phyloP scores from a whole-genome alignment of 257 asterid genomes.

The Penstemon newberryi region DNA sequence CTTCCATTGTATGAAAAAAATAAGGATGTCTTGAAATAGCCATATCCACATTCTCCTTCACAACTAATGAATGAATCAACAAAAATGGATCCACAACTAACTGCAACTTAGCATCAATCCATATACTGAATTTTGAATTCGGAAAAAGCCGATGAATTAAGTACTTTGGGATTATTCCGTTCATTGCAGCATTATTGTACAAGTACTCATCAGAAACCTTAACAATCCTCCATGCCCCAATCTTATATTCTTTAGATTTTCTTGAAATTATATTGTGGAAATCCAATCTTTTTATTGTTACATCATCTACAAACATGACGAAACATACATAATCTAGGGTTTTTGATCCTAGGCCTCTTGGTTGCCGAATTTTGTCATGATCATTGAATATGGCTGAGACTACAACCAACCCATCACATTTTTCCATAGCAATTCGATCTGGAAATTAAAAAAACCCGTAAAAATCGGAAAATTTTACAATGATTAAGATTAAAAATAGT shows the following conservation, averaged over 20 bases:
- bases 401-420: slow-evolving; percentile 71
- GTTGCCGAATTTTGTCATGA: slow-evolving; percentile 93
- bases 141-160: slow-evolving; percentile 81
- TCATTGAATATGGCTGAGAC: slow-evolving; percentile 82
- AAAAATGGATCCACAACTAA: slow-evolving; percentile 78
- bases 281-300: slow-evolving; percentile 51
- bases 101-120: slow-evolving; percentile 95
- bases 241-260: slow-evolving; percentile 36
- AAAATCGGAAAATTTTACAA: background rate
- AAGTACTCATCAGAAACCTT: slow-evolving; percentile 43
- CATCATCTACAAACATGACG: slow-evolving; percentile 83
- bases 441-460: slow-evolving; percentile 21
- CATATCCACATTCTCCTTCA: slow-evolving; percentile 67
- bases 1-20: slow-evolving; percentile 78
- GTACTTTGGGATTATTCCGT: slow-evolving; percentile 73
- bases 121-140: slow-evolving; percentile 72
- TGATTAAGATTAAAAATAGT: background rate
- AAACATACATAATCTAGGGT: slow-evolving; percentile 64
- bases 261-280: slow-evolving; percentile 51
- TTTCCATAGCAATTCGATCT: slow-evolving; percentile 67
- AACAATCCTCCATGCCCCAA: slow-evolving; percentile 86
- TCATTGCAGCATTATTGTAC: slow-evolving; percentile 81
- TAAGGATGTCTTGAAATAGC: slow-evolving; percentile 82
- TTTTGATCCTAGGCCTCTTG: slow-evolving; percentile 72
- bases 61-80: slow-evolving; percentile 65